These are phyloP conservation scores for Phyllostachys edulis DNA, from an alignment of 176 grass and related monocot species.

Conservation along the genomic window DNA sequence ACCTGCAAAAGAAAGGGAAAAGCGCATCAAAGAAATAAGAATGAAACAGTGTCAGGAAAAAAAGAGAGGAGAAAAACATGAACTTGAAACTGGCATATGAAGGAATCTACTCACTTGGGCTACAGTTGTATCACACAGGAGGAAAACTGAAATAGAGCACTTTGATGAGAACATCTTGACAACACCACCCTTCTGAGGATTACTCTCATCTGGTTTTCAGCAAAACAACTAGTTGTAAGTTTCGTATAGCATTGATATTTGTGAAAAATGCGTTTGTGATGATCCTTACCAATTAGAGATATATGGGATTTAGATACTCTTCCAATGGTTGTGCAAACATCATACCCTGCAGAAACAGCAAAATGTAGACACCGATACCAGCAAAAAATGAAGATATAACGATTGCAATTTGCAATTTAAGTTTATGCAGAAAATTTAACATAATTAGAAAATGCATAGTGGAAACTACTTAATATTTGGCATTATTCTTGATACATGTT, in stretches of 20 bases:
- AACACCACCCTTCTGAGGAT: conserved; percentile 76
- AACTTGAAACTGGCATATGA: conserved; percentile 28
- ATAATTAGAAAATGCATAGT: conserved; percentile 4
- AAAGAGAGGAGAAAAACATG: conserved; percentile 19
- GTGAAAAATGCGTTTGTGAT: neutral
- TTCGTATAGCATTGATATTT: conserved; percentile 12
- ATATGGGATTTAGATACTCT: conserved; percentile 43
- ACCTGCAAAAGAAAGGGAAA: conserved; percentile 46
- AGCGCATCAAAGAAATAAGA: conserved; percentile 2
- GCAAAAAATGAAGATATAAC: conserved; percentile 18
- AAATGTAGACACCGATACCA: conserved; percentile 16
- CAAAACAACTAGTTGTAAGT: conserved; percentile 12
- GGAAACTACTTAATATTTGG: neutral
- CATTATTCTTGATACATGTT: neutral
- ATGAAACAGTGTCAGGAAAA: neutral
- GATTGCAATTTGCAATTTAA: neutral
- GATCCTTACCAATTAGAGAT: conserved; percentile 72
- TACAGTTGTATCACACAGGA: conserved; percentile 69
- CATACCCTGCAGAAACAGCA: conserved; percentile 60
- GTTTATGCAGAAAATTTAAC: neutral
- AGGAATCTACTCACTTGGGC: conserved; percentile 56
- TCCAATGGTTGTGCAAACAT: conserved; percentile 80
- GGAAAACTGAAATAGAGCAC: conserved; percentile 77
- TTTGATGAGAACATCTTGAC: conserved; percentile 73
- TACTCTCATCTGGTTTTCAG: conserved; percentile 53